Base-by-base conservation (phyloP, 2,329 filamentous ascomycete genomes). In the Canariomyces notabilis region DNA sequence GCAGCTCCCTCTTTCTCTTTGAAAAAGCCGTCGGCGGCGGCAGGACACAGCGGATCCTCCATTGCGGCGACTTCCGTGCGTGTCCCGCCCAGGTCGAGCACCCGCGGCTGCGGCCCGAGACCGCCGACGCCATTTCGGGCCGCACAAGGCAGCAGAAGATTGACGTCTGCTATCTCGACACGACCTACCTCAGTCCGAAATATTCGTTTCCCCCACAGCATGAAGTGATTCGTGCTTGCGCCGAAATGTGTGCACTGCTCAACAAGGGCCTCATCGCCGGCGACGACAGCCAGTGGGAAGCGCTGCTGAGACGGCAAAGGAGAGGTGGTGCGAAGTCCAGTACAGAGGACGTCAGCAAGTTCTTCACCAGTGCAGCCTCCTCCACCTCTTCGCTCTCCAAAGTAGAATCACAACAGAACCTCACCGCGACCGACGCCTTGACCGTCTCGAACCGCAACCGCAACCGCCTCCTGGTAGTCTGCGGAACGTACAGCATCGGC, bases 401-500 rank as follows among this genome's bases (percentile, higher is more conserved):
- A 6, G 52, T 61, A 53, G 33, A 55, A 46, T 41, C 59, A 9
- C 9, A 64, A 19, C 38, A 37, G 15, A 33, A 35, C 21, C 20
- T 4, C 37, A 20, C 22, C 16, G 23, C 36, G 26, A 16, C 42
- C 39, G 57, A 58, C 43, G 58, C 61, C 43, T 57, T 61, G 36
- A 52, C 55, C 6, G 55, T 22, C 50, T 63, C 35, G 40, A 16
- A 14, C 53, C 8, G 16, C 34, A 48, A 51, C 22, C 73, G 74
- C 37, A 82, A 87, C 37, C 83, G 89, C 4, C 75, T 98, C 2
- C 77, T 98, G 0, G 87, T 98, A 5, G 80, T 98, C 6, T 94
- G 95, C 50, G 93, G 93, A 36, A 98, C 93, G 0, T 98, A 98
- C 68, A 94, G 87, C 57, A 98, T 98, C 59, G 93, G 93, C 61